These are phyloP conservation scores for Turnera subulata DNA, from an alignment of 345 rosid species.

Conservation along the genomic window DNA sequence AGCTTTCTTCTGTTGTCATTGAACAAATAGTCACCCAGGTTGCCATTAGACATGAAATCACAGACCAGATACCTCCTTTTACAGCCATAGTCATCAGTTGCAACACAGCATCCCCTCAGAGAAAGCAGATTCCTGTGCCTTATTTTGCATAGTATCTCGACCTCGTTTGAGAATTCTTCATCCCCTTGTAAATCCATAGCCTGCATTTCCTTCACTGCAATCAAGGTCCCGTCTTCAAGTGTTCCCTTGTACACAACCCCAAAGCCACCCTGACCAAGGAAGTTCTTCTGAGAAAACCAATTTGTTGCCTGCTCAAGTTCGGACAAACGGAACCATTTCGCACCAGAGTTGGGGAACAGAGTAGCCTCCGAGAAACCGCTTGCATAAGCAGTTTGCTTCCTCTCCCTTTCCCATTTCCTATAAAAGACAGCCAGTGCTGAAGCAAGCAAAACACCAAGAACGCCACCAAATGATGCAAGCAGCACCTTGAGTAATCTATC, in stretches of 20 bases:
- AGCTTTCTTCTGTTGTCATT: conserved; percentile 9
- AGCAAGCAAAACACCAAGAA: conserved; percentile 36
- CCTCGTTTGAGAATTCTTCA: conserved; percentile 56
- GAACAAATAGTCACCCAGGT: conserved; percentile 39
- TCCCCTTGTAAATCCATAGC: conserved; percentile 47
- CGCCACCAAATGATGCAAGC: conserved; percentile 30
- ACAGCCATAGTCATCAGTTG: conserved; percentile 36
- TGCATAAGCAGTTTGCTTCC: conserved; percentile 17
- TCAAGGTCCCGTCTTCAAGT: conserved; percentile 40
- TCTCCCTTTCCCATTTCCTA: conserved; percentile 28
- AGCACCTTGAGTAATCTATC: conserved; percentile 18
- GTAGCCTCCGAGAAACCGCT: conserved; percentile 32
- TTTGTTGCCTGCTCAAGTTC: conserved; percentile 51
- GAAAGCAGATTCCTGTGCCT: too few species aligned
- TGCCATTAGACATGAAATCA: conserved; percentile 61
- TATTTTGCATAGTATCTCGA: conserved; percentile 58
- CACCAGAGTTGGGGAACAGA: conserved; percentile 44
- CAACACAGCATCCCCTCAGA: conserved; percentile 58
- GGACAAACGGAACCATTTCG: conserved; percentile 47
- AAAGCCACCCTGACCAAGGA: conserved; percentile 49
- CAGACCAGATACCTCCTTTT: conserved; percentile 46
- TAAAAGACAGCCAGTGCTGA: conserved; percentile 20
- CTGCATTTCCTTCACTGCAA: conserved; percentile 48
- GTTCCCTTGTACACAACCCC: conserved; percentile 52
- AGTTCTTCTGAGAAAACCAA: conserved; percentile 40